Percentiles rank a stretch among this genome's conserved stretches.
These are phyloP conservation scores for Phytophthora lateralis DNA, from an alignment of 352 stramenopile species.

Conservation along the genomic window DNA sequence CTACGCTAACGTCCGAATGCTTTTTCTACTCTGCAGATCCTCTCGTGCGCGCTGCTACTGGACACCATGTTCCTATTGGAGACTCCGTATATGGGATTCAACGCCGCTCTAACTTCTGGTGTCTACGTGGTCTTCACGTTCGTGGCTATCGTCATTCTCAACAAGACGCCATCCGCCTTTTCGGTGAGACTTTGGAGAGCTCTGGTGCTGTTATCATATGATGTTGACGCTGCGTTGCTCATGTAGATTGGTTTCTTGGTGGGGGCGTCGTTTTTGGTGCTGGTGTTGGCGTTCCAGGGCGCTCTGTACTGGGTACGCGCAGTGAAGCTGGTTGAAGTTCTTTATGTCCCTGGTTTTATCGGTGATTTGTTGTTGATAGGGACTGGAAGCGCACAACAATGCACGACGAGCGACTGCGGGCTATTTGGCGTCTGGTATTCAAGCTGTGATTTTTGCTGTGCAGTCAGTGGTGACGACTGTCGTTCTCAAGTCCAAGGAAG, in stretches of 20 bases:
- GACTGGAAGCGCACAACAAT: constrained; percentile 46
- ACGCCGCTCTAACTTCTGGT: constrained; percentile 63
- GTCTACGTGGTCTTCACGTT: constrained; percentile 78
- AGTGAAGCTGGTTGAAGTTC: not conserved
- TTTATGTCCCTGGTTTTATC: not conserved
- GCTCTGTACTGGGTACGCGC: constrained; percentile 68
- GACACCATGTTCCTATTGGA: constrained; percentile 75
- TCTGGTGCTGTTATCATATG: not conserved
- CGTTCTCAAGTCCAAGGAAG: constrained; percentile 78
- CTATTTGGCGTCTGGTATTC: constrained; percentile 52
- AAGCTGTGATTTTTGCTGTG: constrained; percentile 63
- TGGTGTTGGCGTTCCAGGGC: constrained; percentile 72
- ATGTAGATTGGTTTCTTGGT: constrained; percentile 76
- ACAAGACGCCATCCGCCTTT: constrained; percentile 83
- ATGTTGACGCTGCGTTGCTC: constrained; percentile 1
- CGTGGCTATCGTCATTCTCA: constrained; percentile 74
- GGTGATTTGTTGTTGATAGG: constrained; percentile 28
- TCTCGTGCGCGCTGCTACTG: constrained; percentile 65
- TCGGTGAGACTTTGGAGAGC: constrained; percentile 42
- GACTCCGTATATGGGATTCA: constrained; percentile 72
- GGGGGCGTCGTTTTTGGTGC: constrained; percentile 64
- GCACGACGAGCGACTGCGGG: constrained; percentile 37
- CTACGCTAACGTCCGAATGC: constrained; percentile 3
- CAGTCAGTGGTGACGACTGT: constrained; percentile 65
- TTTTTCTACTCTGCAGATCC: constrained; percentile 37